Evolutionary conservation across 495 filamentous ascomycete species (phyloP).

Genomic region (Aspergillus ostianus): DNA sequence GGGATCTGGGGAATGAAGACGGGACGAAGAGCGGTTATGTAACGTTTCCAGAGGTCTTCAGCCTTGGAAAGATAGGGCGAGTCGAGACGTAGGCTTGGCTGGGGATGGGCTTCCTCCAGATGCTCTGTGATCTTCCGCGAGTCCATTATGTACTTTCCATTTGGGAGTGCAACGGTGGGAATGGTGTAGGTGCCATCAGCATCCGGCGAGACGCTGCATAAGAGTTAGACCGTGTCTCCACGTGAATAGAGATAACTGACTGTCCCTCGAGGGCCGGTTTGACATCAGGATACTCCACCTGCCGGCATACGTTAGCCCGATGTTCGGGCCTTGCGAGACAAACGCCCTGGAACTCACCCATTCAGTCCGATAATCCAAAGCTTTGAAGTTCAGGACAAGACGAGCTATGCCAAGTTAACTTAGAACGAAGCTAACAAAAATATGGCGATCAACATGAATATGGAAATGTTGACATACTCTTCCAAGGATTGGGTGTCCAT

Average conservation of each 20-base stretch:
- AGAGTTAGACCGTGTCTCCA: background rate
- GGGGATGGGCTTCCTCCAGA: background rate
- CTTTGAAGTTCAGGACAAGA: background rate
- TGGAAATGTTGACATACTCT: background rate
- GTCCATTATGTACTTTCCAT: background rate
- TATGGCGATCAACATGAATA: background rate
- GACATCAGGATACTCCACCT: background rate
- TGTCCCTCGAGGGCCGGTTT: background rate
- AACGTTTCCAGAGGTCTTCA: background rate
- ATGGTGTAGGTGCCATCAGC: background rate
- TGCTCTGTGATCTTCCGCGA: background rate
- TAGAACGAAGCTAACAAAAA: background rate
- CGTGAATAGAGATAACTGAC: background rate
- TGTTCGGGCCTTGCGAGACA: background rate
- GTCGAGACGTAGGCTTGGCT: background rate
- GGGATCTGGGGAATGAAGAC: background rate
- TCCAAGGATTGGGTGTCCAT: slow-evolving; percentile 3
- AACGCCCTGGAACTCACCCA: background rate
- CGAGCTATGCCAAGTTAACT: background rate
- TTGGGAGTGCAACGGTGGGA: background rate
- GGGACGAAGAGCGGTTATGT: background rate
- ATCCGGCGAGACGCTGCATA: background rate
- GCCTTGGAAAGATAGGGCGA: background rate
- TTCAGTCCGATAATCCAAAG: background rate
- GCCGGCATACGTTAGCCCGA: background rate